These are phyloP conservation scores for Ceriops tagal DNA, from an alignment of 345 rosid species.

Conservation along the genomic window DNA sequence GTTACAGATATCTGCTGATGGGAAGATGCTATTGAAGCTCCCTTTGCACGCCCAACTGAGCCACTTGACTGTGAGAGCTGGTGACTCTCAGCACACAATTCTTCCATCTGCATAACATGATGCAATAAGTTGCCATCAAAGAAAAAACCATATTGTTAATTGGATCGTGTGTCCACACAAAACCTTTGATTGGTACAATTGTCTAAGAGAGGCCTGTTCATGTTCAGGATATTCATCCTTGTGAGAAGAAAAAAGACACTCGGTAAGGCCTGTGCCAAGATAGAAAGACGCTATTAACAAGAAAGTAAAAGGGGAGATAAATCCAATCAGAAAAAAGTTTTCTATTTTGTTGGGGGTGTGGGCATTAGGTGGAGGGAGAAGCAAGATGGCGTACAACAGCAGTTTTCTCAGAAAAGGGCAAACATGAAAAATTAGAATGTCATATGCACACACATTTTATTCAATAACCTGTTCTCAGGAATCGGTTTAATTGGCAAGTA, in stretches of 20 bases:
- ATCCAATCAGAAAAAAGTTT: background rate
- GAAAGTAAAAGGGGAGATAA: slow-evolving; percentile 1
- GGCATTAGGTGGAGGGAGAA: too few species aligned
- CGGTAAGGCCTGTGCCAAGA: slow-evolving; percentile 70
- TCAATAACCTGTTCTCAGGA: too few species aligned
- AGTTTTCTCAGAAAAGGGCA: too few species aligned
- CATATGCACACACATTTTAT: too few species aligned
- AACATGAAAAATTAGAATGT: too few species aligned
- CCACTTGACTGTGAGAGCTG: slow-evolving; percentile 73
- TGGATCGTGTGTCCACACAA: slow-evolving; percentile 9
- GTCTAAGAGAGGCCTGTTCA: slow-evolving; percentile 88
- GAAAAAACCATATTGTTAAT: background rate
- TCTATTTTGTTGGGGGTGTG: too few species aligned
- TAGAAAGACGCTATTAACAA: background rate
- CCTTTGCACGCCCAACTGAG: slow-evolving; percentile 88
- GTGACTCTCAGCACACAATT: slow-evolving; percentile 78
- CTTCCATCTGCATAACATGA: slow-evolving; percentile 69
- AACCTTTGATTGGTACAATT: slow-evolving; percentile 89
- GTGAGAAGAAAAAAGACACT: slow-evolving; percentile 86
- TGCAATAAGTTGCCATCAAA: background rate
- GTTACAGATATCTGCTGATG: slow-evolving; percentile 93
- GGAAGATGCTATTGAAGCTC: slow-evolving; percentile 76
- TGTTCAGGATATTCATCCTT: slow-evolving; percentile 96
- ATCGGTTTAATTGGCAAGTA: too few species aligned
- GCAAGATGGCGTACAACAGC: too few species aligned